A percentile compares a stretch with the other conserved stretches of the same genome.
Conservation (phyloP, 805 yeast genomes). For the Kodamaea jinghongensis region DNA sequence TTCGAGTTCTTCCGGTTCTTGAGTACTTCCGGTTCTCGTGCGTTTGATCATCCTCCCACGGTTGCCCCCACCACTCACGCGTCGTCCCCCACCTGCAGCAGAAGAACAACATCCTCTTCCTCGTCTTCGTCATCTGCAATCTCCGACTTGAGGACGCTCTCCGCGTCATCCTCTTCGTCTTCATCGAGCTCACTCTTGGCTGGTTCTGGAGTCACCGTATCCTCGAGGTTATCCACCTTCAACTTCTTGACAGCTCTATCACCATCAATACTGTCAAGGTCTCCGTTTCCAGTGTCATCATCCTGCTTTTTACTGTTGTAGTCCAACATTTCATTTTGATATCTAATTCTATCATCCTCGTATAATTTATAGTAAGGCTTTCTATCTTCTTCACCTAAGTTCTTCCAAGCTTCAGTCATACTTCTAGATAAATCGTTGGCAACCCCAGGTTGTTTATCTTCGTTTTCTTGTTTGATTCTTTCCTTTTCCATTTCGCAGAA, state of each 20-base stretch:
- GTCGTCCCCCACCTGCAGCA: conserved; percentile 5
- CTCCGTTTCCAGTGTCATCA: background rate
- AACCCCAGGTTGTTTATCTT: conserved; percentile 47
- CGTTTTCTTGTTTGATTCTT: conserved; percentile 56
- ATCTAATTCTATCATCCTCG: conserved; percentile 75
- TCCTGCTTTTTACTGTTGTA: conserved; percentile 37
- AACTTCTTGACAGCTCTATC: conserved; percentile 7
- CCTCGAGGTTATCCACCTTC: conserved; percentile 7
- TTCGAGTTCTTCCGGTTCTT: too few species aligned
- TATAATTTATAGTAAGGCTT: conserved; percentile 72
- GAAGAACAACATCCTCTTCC: conserved; percentile 3
- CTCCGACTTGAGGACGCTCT: conserved; percentile 4
- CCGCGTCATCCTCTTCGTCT: conserved; percentile 7
- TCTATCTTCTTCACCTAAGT: conserved; percentile 62
- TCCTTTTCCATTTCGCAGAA: conserved; percentile 88
- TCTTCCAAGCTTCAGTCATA: conserved; percentile 84
- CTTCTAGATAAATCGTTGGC: conserved; percentile 68
- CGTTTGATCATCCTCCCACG: too few species aligned
- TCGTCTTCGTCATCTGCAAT: conserved; percentile 7
- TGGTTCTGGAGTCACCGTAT: conserved; percentile 8
- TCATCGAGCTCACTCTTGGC: conserved; percentile 8
- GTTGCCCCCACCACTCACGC: too few species aligned
- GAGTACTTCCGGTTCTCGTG: too few species aligned
- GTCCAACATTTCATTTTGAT: conserved; percentile 65
- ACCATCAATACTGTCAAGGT: conserved; percentile 2